These are phyloP conservation scores for Lenzites betulinus DNA, from an alignment of 768 basidiomycete species.

Conservation along the genomic window DNA sequence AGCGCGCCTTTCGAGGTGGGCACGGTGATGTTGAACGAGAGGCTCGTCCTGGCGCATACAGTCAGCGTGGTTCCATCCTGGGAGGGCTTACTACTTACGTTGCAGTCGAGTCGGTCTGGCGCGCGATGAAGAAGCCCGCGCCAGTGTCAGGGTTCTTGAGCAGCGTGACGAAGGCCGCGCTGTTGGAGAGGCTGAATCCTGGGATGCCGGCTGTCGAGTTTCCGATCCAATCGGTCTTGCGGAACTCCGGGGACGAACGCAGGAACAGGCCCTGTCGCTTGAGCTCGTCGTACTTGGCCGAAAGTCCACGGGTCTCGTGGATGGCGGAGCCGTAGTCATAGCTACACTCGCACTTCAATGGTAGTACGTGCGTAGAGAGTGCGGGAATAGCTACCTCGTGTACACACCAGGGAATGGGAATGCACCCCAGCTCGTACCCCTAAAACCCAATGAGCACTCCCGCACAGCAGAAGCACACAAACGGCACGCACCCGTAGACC, in stretches of 20 bases:
- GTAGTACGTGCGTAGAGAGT: not conserved
- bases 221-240: constrained; percentile 76
- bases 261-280: constrained; percentile 80
- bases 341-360: constrained; percentile 41
- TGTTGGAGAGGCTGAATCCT: constrained; percentile 41
- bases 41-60: constrained; percentile 42
- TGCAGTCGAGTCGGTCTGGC: constrained; percentile 69
- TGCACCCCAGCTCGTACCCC: constrained; percentile 86
- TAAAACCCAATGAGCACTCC: constrained; percentile 30
- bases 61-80: constrained; percentile 28
- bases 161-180: constrained; percentile 60
- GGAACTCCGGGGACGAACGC: constrained; percentile 75
- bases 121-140: constrained; percentile 68
- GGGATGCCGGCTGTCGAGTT: constrained; percentile 53
- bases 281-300: constrained; percentile 72
- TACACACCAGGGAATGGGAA: constrained; percentile 79
- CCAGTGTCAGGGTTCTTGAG: constrained; percentile 69
- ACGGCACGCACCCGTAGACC: constrained; percentile 62
- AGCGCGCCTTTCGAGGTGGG: constrained; percentile 53
- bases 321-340: constrained; percentile 84
- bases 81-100: constrained; percentile 47
- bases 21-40: constrained; percentile 61
- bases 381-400: constrained; percentile 36
- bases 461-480: not conserved
- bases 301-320: constrained; percentile 65